Evolutionary conservation across 306 rosid genomes (phyloP).

Genomic region (Lithocarpus polystachyus): DNA sequence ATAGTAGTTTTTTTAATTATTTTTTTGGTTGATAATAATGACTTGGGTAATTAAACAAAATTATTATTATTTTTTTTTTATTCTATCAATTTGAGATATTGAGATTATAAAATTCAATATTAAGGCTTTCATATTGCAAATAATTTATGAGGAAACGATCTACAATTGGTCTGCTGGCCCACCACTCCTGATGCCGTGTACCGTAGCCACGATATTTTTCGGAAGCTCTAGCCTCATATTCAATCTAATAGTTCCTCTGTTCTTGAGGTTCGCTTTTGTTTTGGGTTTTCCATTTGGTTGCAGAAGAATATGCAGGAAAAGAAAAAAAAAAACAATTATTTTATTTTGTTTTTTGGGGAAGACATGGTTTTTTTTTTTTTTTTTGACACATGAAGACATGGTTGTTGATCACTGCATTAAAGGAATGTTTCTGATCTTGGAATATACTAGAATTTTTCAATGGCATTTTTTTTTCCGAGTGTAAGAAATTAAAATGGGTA

Average conservation of each 20-base stretch:
- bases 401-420: background rate
- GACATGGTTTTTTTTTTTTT: background rate
- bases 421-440: background rate
- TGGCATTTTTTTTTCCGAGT: background rate
- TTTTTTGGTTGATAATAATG: too few relatives aligned
- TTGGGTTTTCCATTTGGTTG: background rate
- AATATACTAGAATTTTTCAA: background rate
- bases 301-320: conserved; percentile 4
- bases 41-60: too few relatives aligned
- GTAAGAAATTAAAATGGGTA: background rate
- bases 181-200: conserved; percentile 77
- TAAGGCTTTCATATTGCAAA: too few relatives aligned
- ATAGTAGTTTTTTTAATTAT: too few relatives aligned
- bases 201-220: conserved; percentile 63
- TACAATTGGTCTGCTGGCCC: too few relatives aligned
- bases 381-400: too few relatives aligned
- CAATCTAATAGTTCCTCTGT: conserved; percentile 68
- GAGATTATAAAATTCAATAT: too few relatives aligned
- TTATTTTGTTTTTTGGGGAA: background rate
- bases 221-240: conserved; percentile 57
- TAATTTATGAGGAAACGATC: too few relatives aligned
- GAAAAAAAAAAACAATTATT: background rate
- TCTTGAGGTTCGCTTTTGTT: conserved; percentile 45
- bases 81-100: too few relatives aligned
- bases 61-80: too few relatives aligned